These are phyloP conservation scores for Filosporella fistucella DNA, from an alignment of 495 filamentous ascomycete genomes.

Conservation along the genomic window DNA sequence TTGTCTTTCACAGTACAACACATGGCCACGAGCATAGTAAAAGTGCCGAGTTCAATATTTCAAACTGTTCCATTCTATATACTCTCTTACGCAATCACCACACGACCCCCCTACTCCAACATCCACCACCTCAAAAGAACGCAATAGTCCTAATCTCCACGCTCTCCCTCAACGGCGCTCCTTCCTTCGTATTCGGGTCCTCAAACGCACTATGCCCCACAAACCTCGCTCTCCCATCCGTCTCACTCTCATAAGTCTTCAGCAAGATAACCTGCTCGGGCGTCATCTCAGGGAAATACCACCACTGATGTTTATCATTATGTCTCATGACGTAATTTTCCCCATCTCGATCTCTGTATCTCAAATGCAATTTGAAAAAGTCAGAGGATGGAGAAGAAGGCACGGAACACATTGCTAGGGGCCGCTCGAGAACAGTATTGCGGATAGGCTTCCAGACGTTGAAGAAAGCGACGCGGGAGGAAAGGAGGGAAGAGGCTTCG, in stretches of 20 bases:
- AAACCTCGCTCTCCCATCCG: conserved; percentile 7
- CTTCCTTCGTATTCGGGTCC: conserved; percentile 1
- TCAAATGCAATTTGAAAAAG: conserved; percentile 31
- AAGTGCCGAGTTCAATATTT: no score
- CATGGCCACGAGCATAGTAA: no score
- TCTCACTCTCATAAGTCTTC: conserved; percentile 26
- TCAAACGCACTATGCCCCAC: conserved; percentile 11
- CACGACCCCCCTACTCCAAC: no score
- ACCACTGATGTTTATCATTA: conserved; percentile 24
- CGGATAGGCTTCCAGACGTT: conserved; percentile 31
- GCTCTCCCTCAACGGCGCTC: conserved; percentile 4
- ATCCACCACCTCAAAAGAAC: conserved; percentile 12
- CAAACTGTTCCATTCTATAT: no score
- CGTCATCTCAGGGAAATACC: conserved; percentile 29
- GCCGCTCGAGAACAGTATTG: conserved; percentile 25
- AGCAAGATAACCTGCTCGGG: conserved; percentile 25
- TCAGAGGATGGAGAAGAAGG: conserved; percentile 20
- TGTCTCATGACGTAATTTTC: conserved; percentile 33
- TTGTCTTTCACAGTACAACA: no score
- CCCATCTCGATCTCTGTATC: conserved; percentile 28
- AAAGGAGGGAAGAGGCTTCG: conserved; percentile 25
- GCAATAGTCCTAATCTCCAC: conserved; percentile 11
- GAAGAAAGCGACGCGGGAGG: conserved; percentile 27
- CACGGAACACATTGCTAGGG: conserved; percentile 30
- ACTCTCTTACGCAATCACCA: no score